These are phyloP conservation scores for Hymenoscyphus occultus DNA, from an alignment of 2,329 filamentous ascomycete genomes.

Conservation along the genomic window DNA sequence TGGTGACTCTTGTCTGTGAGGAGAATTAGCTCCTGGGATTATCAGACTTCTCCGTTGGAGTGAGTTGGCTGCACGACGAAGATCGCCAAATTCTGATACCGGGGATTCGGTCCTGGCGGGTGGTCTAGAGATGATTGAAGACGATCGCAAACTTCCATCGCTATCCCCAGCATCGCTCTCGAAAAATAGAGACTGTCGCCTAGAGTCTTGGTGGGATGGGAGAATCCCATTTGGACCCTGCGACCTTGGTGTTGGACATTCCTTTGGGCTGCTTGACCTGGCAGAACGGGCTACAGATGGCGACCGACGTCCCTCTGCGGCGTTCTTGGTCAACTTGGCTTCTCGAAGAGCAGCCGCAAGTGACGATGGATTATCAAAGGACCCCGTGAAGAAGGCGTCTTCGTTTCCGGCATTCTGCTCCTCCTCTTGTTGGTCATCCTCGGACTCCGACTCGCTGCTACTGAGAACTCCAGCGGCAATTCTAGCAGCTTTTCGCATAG, in stretches of 20 bases:
- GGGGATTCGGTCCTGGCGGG: conserved; percentile 82
- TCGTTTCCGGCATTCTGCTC: conserved; percentile 48
- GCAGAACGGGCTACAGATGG: conserved; percentile 65
- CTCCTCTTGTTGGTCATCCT: conserved; percentile 11
- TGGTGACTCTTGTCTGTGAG: conserved; percentile 84
- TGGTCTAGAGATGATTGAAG: conserved; percentile 66
- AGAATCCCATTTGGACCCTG: conserved; percentile 59
- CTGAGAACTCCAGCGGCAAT: conserved; percentile 76
- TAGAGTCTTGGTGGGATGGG: conserved; percentile 59
- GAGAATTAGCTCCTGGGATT: conserved; percentile 74
- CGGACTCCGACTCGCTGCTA: conserved; percentile 56
- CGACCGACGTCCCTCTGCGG: conserved; percentile 40
- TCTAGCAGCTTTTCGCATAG: conserved; percentile 81
- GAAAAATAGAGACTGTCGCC: conserved; percentile 73
- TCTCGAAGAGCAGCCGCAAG: conserved; percentile 52
- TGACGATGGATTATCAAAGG: conserved; percentile 56
- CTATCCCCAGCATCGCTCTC: conserved; percentile 84
- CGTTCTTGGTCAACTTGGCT: conserved; percentile 29
- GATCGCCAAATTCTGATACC: conserved; percentile 75
- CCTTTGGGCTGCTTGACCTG: conserved; percentile 83
- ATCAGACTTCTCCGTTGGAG: conserved; percentile 84
- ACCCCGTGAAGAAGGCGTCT: conserved; percentile 50
- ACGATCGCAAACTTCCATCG: conserved; percentile 82
- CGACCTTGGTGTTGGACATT: conserved; percentile 87
- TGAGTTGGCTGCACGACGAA: conserved; percentile 73